Conservation (phyloP, 257 asterid genomes). For the Lithospermum erythrorhizon region DNA sequence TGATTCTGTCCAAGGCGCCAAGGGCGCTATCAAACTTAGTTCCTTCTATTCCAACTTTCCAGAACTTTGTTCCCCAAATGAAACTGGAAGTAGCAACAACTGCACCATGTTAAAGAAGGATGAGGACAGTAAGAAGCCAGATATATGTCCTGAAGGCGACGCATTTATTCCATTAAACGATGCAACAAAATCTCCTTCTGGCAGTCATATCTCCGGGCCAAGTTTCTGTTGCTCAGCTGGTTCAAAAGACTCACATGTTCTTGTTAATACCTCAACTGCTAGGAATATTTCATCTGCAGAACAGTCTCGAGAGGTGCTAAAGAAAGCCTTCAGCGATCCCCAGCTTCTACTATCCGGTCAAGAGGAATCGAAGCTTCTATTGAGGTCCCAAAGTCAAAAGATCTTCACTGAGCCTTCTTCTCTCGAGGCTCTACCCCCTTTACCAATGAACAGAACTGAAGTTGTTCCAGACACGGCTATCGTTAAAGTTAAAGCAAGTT, state of each 20-base stretch:
- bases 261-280: conserved; percentile 16
- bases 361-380: conserved; percentile 39
- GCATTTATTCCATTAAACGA: conserved; percentile 24
- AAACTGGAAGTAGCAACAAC: conserved; percentile 21
- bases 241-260: conserved; percentile 28
- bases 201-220: conserved; percentile 58
- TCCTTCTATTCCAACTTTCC: conserved; percentile 74
- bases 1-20: conserved; percentile 68
- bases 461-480: conserved; percentile 11
- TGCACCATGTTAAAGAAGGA: conserved; percentile 11
- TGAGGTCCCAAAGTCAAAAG: conserved; percentile 55
- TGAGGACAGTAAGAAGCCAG: conserved; percentile 15
- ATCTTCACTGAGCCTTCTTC: conserved; percentile 23
- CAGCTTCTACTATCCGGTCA: conserved; percentile 38
- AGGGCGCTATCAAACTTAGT: conserved; percentile 56
- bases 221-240: conserved; percentile 48
- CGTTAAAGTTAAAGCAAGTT: conserved; percentile 50
- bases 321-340: conserved; percentile 37
- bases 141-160: conserved; percentile 24
- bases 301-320: conserved; percentile 23
- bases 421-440: conserved; percentile 25
- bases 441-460: conserved; percentile 25
- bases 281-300: conserved; percentile 32
- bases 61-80: conserved; percentile 43
- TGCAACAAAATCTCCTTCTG: conserved; percentile 40